These are phyloP conservation scores for Copromyces sp. DNA, from an alignment of 495 filamentous ascomycete genomes.

Conservation along the genomic window DNA sequence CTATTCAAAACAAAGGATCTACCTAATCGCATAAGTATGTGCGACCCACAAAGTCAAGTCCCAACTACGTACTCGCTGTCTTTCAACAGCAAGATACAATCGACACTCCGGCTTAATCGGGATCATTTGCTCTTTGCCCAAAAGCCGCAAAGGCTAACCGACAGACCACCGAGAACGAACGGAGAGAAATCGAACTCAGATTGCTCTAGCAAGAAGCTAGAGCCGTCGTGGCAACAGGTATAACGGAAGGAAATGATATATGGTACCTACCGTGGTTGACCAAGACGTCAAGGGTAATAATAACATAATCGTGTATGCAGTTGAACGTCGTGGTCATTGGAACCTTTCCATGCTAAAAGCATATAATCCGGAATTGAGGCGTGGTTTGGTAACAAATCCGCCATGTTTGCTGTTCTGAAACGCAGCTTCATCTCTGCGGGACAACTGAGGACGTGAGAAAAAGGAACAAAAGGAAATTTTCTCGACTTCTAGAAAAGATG, in stretches of 20 bases:
- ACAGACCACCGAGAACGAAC: slow-evolving; percentile 37
- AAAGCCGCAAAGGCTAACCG: slow-evolving; percentile 7
- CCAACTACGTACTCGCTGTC: slow-evolving; percentile 67
- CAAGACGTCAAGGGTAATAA: not conserved
- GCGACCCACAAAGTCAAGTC: slow-evolving; percentile 84
- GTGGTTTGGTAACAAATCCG: not conserved
- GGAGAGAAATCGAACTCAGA: slow-evolving; percentile 30
- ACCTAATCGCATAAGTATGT: slow-evolving; percentile 29
- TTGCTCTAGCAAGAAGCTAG: slow-evolving; percentile 32
- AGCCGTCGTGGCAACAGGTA: slow-evolving; percentile 26
- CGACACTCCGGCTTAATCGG: slow-evolving; percentile 95
- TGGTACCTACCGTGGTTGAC: slow-evolving; percentile 4
- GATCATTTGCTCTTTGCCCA: slow-evolving; percentile 50
- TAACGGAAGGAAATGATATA: not conserved
- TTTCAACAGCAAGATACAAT: slow-evolving; percentile 59
- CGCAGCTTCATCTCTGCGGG: not conserved
- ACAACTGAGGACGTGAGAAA: not conserved
- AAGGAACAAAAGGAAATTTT: not conserved
- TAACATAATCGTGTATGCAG: not conserved
- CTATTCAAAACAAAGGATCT: not conserved
- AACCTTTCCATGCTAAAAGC: not conserved
- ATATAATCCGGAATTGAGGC: not conserved
- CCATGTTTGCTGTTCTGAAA: not conserved
- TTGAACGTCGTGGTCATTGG: not conserved
- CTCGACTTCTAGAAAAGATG: not conserved